Conservation (phyloP, 257 asterid genomes). For the Misopates orontium region DNA sequence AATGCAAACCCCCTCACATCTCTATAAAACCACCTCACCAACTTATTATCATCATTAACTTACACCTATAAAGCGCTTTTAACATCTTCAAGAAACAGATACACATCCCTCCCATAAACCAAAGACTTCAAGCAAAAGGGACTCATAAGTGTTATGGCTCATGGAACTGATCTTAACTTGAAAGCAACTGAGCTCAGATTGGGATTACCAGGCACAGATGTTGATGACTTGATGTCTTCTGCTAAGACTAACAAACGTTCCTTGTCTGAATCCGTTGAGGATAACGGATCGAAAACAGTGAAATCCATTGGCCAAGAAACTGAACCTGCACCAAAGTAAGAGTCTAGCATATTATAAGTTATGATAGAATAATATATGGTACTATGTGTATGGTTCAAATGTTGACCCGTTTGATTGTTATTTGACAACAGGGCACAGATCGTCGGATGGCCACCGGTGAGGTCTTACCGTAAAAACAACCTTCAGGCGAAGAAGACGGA, state of each 20-base stretch:
- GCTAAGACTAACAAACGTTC: slow-evolving; percentile 35
- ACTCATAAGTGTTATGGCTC: slow-evolving; percentile 6
- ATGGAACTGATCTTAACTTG: slow-evolving; percentile 49
- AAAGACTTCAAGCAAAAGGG: background rate
- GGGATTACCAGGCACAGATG: slow-evolving; percentile 73
- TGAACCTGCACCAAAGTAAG: slow-evolving; percentile 69
- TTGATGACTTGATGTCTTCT: slow-evolving; percentile 30
- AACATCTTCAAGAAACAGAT: background rate
- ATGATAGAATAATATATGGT: background rate
- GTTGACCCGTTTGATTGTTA: background rate
- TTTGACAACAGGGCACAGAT: slow-evolving; percentile 61
- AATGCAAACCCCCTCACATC: background rate
- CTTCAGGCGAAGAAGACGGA: slow-evolving; percentile 50
- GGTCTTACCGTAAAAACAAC: slow-evolving; percentile 60
- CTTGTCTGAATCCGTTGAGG: slow-evolving; percentile 30
- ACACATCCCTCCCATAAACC: background rate
- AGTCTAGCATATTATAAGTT: too few relatives aligned
- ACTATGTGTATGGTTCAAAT: too few relatives aligned
- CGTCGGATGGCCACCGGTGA: slow-evolving; percentile 92
- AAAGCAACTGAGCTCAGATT: slow-evolving; percentile 83
- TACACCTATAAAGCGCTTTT: background rate
- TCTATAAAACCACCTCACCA: slow-evolving; percentile 22
- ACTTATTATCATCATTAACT: background rate
- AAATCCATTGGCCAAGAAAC: slow-evolving; percentile 34
- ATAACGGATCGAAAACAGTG: slow-evolving; percentile 25